Percentiles rank a stretch among this genome's conserved stretches.
Evolutionary conservation across 2,329 filamentous ascomycete species (phyloP).

Genomic region (Leptographium procerum): DNA sequence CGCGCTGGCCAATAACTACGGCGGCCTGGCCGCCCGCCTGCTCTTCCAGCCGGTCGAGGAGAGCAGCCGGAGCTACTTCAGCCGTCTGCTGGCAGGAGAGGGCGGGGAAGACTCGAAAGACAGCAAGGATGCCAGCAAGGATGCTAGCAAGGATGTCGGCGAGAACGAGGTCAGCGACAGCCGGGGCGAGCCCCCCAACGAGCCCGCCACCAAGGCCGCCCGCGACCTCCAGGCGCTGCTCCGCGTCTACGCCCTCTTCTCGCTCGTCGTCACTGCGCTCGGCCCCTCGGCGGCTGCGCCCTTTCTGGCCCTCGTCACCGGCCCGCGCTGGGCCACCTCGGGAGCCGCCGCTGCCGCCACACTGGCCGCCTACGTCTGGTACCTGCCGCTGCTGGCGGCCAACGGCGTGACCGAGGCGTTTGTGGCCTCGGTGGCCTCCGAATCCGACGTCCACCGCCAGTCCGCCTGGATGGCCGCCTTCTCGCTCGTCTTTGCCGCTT

Average conservation of each 20-base stretch:
- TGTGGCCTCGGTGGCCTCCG: slow-evolving; percentile 73
- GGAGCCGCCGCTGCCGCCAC: slow-evolving; percentile 39
- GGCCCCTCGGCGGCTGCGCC: slow-evolving; percentile 67
- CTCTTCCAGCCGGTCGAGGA: slow-evolving; percentile 95
- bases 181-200: slow-evolving; percentile 1
- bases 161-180: background rate
- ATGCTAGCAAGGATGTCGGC: background rate
- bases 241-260: slow-evolving; percentile 62
- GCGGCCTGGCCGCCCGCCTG: slow-evolving; percentile 75
- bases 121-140: background rate
- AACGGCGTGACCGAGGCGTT: slow-evolving; percentile 92
- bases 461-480: slow-evolving; percentile 77
- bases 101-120: background rate
- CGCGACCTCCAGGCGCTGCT: slow-evolving; percentile 54
- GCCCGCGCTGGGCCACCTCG: slow-evolving; percentile 61
- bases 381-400: slow-evolving; percentile 81
- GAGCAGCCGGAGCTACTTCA: slow-evolving; percentile 81
- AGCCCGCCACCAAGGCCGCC: slow-evolving; percentile 25
- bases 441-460: slow-evolving; percentile 64
- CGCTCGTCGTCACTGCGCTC: slow-evolving; percentile 54
- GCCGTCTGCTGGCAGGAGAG: slow-evolving; percentile 50
- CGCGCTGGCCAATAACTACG: slow-evolving; percentile 88
- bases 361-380: slow-evolving; percentile 75
- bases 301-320: slow-evolving; percentile 64
- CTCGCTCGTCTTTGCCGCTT: slow-evolving; percentile 61